A percentile compares a stretch with the other conserved stretches of the same genome.
phyloP scores from a whole-genome alignment of 2,329 filamentous ascomycete species.

The Claviceps sp. region DNA sequence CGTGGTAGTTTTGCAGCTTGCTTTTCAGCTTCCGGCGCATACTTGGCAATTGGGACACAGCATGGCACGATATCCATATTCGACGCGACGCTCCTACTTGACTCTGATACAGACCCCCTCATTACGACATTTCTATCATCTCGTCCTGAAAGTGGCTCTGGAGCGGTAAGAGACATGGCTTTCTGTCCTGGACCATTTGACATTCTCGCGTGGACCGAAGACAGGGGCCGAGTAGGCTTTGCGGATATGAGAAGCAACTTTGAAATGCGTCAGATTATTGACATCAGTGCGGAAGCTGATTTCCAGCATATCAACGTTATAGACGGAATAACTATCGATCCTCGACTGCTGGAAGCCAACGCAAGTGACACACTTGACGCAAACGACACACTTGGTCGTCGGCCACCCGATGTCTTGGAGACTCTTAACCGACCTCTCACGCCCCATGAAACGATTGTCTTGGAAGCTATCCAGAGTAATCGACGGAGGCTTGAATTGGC shows the following conservation, averaged over 20 bases:
- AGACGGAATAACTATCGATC: slow-evolving; percentile 41
- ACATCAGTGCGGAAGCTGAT: slow-evolving; percentile 44
- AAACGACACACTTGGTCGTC: slow-evolving; percentile 1
- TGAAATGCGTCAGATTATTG: slow-evolving; percentile 53
- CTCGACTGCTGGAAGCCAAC: slow-evolving; percentile 35
- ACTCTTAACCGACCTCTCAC: slow-evolving; percentile 37
- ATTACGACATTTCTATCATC: slow-evolving; percentile 69
- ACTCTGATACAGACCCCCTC: slow-evolving; percentile 42
- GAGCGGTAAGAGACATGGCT: slow-evolving; percentile 79
- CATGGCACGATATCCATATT: slow-evolving; percentile 70
- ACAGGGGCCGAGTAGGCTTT: slow-evolving; percentile 62
- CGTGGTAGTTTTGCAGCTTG: slow-evolving; percentile 65
- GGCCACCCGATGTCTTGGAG: slow-evolving; percentile 22
- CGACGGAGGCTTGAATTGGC: slow-evolving; percentile 36
- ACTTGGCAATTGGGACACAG: slow-evolving; percentile 67
- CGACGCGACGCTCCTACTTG: slow-evolving; percentile 37
- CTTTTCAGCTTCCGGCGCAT: slow-evolving; percentile 58
- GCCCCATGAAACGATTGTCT: slow-evolving; percentile 39
- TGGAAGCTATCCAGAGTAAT: slow-evolving; percentile 42
- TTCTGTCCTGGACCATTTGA: slow-evolving; percentile 88
- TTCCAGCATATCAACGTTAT: slow-evolving; percentile 44
- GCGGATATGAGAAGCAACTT: slow-evolving; percentile 60
- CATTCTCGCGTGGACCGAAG: slow-evolving; percentile 86
- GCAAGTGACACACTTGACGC: slow-evolving; percentile 11
- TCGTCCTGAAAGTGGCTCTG: slow-evolving; percentile 52